These are phyloP conservation scores for Vicia faba DNA, from an alignment of 306 rosid genomes.

Conservation along the genomic window DNA sequence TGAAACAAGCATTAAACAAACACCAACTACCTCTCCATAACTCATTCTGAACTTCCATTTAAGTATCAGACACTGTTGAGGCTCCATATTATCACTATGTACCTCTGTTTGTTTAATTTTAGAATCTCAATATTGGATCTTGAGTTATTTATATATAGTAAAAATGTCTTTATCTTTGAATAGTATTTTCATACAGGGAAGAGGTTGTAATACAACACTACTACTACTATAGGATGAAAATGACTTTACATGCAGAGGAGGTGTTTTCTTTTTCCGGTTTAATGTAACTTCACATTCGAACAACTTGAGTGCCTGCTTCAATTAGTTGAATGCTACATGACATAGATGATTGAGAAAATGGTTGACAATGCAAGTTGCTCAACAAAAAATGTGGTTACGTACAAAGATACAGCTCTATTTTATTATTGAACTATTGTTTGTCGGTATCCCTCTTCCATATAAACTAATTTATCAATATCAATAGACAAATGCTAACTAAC, in stretches of 20 bases:
- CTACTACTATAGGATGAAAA: conserved; percentile 15
- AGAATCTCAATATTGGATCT: conserved; percentile 30
- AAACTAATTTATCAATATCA: not conserved
- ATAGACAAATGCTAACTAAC: too few relatives aligned
- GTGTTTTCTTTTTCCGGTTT: conserved; percentile 27
- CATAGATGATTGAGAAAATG: conserved; percentile 24
- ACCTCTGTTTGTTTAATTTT: conserved; percentile 34
- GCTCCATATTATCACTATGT: conserved; percentile 37
- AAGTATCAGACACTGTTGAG: conserved; percentile 42
- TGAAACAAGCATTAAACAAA: conserved; percentile 44
- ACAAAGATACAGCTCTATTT: conserved; percentile 3
- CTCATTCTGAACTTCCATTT: conserved; percentile 40
- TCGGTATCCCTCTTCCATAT: not conserved
- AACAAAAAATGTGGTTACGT: not conserved
- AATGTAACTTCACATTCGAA: conserved; percentile 27
- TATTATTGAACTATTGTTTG: conserved; percentile 5
- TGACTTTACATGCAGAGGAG: conserved; percentile 23
- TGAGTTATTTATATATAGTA: conserved; percentile 15
- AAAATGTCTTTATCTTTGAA: conserved; percentile 14
- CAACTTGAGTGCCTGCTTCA: conserved; percentile 17
- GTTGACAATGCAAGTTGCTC: conserved; percentile 20
- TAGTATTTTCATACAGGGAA: conserved; percentile 25
- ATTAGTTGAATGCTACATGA: conserved; percentile 30
- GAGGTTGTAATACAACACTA: not conserved
- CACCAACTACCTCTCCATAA: conserved; percentile 40